A percentile compares a stretch with the other conserved stretches of the same genome.
Evolutionary conservation across 345 rosid genomes (phyloP).

Genomic region (Brassica cretica): DNA sequence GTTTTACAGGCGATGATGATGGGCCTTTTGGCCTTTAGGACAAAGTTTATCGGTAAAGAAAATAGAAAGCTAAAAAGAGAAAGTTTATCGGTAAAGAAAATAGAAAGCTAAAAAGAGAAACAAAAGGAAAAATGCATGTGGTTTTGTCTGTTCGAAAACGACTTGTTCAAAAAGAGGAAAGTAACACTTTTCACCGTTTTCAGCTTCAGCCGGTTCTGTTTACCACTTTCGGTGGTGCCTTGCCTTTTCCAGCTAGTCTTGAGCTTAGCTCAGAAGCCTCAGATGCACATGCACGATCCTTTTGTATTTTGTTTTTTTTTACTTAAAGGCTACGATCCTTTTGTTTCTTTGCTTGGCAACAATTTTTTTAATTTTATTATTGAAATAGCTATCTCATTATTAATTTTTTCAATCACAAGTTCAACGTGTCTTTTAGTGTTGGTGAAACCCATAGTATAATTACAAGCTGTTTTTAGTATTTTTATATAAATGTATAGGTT

Average conservation of each 20-base stretch:
- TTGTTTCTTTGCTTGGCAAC: background rate
- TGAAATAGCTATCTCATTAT: background rate
- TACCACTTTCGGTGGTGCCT: background rate
- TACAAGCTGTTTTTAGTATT: background rate
- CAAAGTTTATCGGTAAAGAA: background rate
- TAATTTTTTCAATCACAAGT: background rate
- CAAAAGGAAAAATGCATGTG: background rate
- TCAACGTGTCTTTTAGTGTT: background rate
- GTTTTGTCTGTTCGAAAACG: background rate
- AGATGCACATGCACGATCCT: background rate
- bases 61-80: background rate
- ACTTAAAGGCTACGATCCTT: background rate
- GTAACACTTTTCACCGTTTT: background rate
- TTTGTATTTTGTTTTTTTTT: too few species aligned
- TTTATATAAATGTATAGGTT: background rate
- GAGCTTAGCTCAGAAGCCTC: background rate
- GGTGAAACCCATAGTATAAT: background rate
- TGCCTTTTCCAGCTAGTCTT: background rate
- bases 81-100: background rate
- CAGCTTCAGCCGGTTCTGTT: background rate
- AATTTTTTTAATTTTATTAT: background rate
- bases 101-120: background rate
- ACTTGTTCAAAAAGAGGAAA: background rate
- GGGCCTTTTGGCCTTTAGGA: background rate
- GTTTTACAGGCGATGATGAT: background rate